These are phyloP conservation scores for Solidago caesia DNA, from an alignment of 129 eudicot genomes.

Conservation along the genomic window DNA sequence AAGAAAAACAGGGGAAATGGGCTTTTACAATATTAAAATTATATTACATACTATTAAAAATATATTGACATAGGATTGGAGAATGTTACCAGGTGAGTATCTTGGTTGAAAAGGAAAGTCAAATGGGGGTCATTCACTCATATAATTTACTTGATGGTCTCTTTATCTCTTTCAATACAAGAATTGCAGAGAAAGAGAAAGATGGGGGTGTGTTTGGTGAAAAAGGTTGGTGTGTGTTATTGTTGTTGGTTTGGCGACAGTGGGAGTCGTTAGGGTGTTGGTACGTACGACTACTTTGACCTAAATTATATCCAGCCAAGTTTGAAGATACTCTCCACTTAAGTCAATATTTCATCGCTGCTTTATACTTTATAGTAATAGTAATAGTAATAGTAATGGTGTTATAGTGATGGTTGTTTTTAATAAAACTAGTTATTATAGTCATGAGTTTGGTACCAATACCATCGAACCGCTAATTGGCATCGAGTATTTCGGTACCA, in stretches of 20 bases:
- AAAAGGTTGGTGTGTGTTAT: constrained; percentile 17
- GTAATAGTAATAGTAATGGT: too few species aligned
- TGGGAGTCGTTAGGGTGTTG: constrained; percentile 16
- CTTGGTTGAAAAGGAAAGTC: constrained; percentile 16
- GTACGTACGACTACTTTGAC: constrained; percentile 18
- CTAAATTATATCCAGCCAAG: constrained; percentile 18
- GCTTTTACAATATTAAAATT: not conserved
- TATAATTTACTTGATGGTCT: constrained; percentile 15
- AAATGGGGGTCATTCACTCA: constrained; percentile 11
- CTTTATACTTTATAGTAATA: too few species aligned
- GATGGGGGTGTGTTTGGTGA: constrained; percentile 27
- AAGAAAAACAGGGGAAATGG: not conserved
- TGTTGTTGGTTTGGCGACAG: constrained; percentile 28
- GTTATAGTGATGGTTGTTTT: too few species aligned
- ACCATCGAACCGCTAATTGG: too few species aligned
- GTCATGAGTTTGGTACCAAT: too few species aligned
- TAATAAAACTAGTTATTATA: too few species aligned
- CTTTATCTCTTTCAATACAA: constrained; percentile 12
- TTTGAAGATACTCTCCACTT: not conserved
- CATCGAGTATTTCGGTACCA: too few species aligned
- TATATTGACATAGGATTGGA: not conserved
- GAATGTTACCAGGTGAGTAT: constrained; percentile 35
- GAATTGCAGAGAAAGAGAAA: constrained; percentile 25
- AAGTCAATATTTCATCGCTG: not conserved
- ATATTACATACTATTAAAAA: too few species aligned